A percentile compares a stretch with the other conserved stretches of the same genome.
Conservation (phyloP, 805 yeast species). For the Saturnispora quitensis region DNA sequence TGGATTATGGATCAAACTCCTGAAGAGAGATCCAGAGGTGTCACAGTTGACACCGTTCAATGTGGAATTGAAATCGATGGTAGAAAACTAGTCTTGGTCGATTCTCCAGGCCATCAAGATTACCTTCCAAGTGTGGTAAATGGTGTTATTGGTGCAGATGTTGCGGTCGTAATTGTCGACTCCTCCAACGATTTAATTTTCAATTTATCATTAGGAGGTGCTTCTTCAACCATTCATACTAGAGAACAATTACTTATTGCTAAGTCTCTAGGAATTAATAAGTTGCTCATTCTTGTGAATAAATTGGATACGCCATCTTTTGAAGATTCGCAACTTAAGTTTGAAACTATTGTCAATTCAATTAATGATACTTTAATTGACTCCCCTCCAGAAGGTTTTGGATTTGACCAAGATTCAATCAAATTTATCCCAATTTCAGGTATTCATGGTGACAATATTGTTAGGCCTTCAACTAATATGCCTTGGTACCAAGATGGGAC, state of each 20-base stretch:
- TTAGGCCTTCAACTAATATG: conserved; percentile 29
- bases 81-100: conserved; percentile 59
- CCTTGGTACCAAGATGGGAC: conserved; percentile 38
- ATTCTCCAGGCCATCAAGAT: conserved; percentile 80
- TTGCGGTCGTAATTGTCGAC: conserved; percentile 67
- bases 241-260: conserved; percentile 70
- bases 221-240: conserved; percentile 52
- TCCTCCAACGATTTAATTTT: conserved; percentile 45
- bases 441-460: conserved; percentile 56
- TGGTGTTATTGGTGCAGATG: conserved; percentile 72
- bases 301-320: conserved; percentile 60
- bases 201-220: conserved; percentile 40
- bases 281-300: conserved; percentile 54
- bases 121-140: conserved; percentile 82
- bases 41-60: conserved; percentile 69
- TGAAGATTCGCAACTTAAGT: conserved; percentile 24
- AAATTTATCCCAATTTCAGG: conserved; percentile 64
- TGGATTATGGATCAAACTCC: conserved; percentile 79
- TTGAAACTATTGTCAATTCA: conserved; percentile 38
- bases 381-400: conserved; percentile 45
- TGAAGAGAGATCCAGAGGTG: conserved; percentile 70
- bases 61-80: conserved; percentile 50
- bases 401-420: conserved; percentile 34
- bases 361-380: conserved; percentile 41
- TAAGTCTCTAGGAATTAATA: conserved; percentile 54